phyloP scores from a whole-genome alignment of 108 stramenopile species.

The Fragilaria crotonensis region DNA sequence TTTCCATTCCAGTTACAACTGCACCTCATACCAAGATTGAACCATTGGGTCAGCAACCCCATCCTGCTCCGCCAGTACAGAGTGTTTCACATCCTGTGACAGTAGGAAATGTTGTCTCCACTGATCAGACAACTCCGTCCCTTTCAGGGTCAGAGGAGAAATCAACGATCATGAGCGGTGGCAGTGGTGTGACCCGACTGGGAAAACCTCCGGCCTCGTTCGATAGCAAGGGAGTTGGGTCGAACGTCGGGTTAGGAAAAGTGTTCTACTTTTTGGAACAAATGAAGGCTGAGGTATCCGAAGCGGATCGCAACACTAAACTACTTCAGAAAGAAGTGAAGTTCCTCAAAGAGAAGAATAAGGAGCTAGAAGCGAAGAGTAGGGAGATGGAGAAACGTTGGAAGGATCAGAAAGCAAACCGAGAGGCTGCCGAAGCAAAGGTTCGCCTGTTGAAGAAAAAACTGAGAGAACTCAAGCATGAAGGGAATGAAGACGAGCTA shows the following conservation, averaged over 20 bases:
- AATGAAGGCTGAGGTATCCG: conserved; percentile 62
- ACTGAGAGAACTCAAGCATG: conserved; percentile 14
- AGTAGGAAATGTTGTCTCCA: no score
- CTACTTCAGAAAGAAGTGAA: conserved; percentile 53
- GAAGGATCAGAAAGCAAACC: conserved; percentile 45
- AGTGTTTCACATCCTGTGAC: background rate
- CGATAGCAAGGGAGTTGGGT: background rate
- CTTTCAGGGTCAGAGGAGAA: background rate
- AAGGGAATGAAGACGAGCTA: background rate
- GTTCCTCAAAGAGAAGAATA: conserved; percentile 68
- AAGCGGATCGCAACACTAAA: conserved; percentile 57
- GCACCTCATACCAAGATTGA: background rate
- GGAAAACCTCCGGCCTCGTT: background rate
- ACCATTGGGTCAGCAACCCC: background rate
- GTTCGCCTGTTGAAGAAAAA: conserved; percentile 26
- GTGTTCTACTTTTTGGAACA: conserved; percentile 68
- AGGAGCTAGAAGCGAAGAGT: conserved; percentile 68
- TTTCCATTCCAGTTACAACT: background rate
- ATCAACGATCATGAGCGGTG: background rate
- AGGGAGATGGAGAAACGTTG: conserved; percentile 50
- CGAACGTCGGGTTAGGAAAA: conserved; percentile 54
- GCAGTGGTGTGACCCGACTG: background rate
- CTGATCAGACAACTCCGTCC: background rate
- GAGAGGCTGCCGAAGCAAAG: conserved; percentile 49
- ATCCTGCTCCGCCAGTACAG: background rate